Evolutionary conservation across 2,329 filamentous ascomycete genomes (phyloP), one percentile per base, ranked within the genome.

Genomic region (Xylaria sp.): DNA sequence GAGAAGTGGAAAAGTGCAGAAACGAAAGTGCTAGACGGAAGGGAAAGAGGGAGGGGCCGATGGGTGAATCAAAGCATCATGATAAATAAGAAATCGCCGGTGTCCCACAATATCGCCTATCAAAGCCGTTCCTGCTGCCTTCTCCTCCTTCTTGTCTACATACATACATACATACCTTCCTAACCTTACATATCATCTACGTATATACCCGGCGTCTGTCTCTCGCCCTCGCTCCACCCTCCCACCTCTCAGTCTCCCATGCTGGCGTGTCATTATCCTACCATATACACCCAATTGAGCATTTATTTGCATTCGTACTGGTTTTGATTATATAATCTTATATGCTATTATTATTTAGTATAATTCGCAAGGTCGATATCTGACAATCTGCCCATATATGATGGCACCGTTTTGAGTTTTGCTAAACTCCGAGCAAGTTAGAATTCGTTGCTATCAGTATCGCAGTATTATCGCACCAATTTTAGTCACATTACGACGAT

Each of bases 11-110:
- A 65, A 65, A 43, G 52, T 20, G 53, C 45, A 63, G 23, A 59
- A 58, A 25, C 52, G 30, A 32, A 20, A 41, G 20, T 25, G 53
- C 34, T 9, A 43, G 52, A 48, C 46, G 56, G 55, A 46, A 53
- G 32, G 53, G 23, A 34, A 56, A 46, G 50, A 46, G n/a, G n/a
- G 66, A 62, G 60, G 57, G 63, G 60, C 50, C 55, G 63, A 25
- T 45, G 57, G 66, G 62, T 57, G 48, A 67, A 70, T 72, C 65
- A 57, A 70, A 66, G 68, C 60, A 72, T 71, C 70, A 71, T 71
- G 59, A 61, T 59, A 65, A 56, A 63, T 52, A 55, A 46, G 63
- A 41, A 50, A 59, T 60, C 41, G n/a, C 66, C 15, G 52, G 32
- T 45, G 32, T 64, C 57, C 65, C 30, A 34, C 56, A 41, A 43